phyloP scores from a whole-genome alignment of 768 basidiomycete genomes.

The Pholiota microspora region DNA sequence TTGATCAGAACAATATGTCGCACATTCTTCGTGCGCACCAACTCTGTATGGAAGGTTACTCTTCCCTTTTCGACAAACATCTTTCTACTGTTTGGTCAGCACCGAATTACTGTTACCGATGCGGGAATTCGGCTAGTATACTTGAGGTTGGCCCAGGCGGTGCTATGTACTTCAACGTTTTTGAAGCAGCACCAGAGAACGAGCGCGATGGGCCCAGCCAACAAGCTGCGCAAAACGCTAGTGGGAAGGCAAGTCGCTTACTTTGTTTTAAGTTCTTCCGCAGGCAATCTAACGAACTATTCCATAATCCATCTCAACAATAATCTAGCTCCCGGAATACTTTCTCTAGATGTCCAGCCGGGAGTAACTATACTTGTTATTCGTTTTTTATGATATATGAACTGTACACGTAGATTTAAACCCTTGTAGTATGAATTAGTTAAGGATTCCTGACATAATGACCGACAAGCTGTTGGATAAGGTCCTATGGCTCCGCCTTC shows the following conservation, averaged over 20 bases:
- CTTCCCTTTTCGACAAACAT: constrained; percentile 95
- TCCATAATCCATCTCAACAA: constrained; percentile 12
- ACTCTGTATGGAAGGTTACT: constrained; percentile 98
- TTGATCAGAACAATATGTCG: constrained; percentile 93
- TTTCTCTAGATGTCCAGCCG: constrained; percentile 46
- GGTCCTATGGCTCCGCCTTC: constrained; percentile 2
- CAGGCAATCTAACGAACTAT: not conserved
- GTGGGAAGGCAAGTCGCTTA: constrained; percentile 55
- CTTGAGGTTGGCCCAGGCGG: constrained; percentile 92
- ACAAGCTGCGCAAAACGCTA: constrained; percentile 68
- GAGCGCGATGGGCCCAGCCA: constrained; percentile 87
- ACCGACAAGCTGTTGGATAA: constrained; percentile 1
- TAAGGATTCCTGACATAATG: constrained; percentile 5
- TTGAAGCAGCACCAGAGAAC: constrained; percentile 98
- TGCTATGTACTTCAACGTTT: constrained; percentile 92
- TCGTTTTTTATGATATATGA: constrained; percentile 14
- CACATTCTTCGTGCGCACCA: constrained; percentile 98
- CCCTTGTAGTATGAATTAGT: constrained; percentile 5
- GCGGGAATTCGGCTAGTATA: constrained; percentile 96
- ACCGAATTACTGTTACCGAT: constrained; percentile 98
- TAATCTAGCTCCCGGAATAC: constrained; percentile 72
- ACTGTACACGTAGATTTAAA: constrained; percentile 10
- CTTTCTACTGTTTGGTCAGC: constrained; percentile 98
- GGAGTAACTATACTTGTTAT: constrained; percentile 9
- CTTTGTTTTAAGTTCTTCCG: not conserved